Conservation (phyloP, 169 alveolate genomes). For the Babesia gibsoni region DNA sequence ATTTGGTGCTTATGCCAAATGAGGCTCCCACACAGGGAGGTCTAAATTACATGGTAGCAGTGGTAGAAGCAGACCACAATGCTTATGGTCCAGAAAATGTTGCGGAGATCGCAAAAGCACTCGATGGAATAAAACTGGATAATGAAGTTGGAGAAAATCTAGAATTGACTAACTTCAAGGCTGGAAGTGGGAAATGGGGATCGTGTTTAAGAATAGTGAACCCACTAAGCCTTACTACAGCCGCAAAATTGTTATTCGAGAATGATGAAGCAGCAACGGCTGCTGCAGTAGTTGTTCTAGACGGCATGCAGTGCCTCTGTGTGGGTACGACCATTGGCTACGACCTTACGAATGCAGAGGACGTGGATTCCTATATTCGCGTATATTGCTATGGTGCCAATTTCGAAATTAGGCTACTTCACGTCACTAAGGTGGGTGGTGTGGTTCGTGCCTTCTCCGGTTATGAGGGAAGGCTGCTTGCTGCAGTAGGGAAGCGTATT, state of each 20-base stretch:
- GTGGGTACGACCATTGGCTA: conserved; percentile 88
- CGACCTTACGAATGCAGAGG: conserved; percentile 33
- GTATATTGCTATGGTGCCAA: conserved; percentile 72
- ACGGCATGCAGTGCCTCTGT: conserved; percentile 82
- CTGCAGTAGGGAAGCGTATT: conserved; percentile 89
- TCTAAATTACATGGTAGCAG: conserved; percentile 77
- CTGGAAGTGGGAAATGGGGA: conserved; percentile 94
- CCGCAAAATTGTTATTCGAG: conserved; percentile 86
- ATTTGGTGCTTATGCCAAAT: conserved; percentile 83
- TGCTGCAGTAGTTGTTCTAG: conserved; percentile 84
- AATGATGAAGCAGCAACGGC: conserved; percentile 93
- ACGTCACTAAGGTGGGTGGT: conserved; percentile 89
- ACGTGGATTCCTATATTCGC: conserved; percentile 55
- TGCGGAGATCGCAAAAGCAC: conserved; percentile 72
- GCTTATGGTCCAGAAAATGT: conserved; percentile 79
- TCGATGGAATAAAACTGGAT: conserved; percentile 61
- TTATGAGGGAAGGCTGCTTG: conserved; percentile 90
- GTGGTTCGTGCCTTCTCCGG: conserved; percentile 89
- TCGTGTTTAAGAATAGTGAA: conserved; percentile 87
- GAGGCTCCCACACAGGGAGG: conserved; percentile 63
- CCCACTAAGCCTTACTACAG: conserved; percentile 77
- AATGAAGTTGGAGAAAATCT: conserved; percentile 66
- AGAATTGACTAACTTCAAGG: conserved; percentile 84
- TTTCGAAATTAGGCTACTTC: conserved; percentile 75
- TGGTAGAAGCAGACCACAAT: conserved; percentile 88